Evolutionary conservation across 2,329 filamentous ascomycete species (phyloP), one percentile per base, ranked within the genome.

Genomic region (Aspergillus bombycis): DNA sequence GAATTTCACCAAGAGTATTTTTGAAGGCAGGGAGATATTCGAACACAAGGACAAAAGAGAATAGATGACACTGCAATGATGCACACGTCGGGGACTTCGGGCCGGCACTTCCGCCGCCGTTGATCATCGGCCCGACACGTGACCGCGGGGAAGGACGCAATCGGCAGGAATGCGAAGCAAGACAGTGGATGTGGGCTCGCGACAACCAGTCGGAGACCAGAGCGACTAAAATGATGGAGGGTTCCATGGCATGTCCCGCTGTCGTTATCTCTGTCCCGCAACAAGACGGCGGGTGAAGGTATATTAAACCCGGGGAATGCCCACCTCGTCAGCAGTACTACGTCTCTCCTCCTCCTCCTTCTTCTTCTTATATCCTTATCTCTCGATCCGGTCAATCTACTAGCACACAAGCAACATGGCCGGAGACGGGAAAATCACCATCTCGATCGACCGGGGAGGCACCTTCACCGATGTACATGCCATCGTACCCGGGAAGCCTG

Each of bases 391-490:
- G 14, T 32, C 45, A 48, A 9, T 38, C n/a, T 28, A 38, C 30
- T 41, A 36, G 56, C 19, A 28, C 36, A 23, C 60, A 57, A 55
- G 26, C 43, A 65, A n/a, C 21, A 76, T 76, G 74, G 63, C 69
- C 52, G 63, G 41, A n/a, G 66, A 67, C 38, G 71, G 68, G 61
- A 77, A 75, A 65, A 71, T 77, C 34, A 77, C 75, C 7, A 77
- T 77, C 58, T 77, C 74, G 23, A 77, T 77, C 45, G 78, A 80
- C 60, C 71, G 78, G n/a, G 78, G 78, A 32, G 78, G 78, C 21
- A 79, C 77, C 7, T 79, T 79, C 62, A 79, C 77, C 12, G 78
- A 79, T 61, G 74, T 78, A 21, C 73, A 76, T 46, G 77, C 76
- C 26, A 74, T 76, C 52, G 74, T 78, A 14, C 76, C 76, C 50